Evolutionary conservation across 306 rosid genomes (phyloP), one percentile per base, ranked within the genome.

Genomic region (Trichosanthes cucumerina): DNA sequence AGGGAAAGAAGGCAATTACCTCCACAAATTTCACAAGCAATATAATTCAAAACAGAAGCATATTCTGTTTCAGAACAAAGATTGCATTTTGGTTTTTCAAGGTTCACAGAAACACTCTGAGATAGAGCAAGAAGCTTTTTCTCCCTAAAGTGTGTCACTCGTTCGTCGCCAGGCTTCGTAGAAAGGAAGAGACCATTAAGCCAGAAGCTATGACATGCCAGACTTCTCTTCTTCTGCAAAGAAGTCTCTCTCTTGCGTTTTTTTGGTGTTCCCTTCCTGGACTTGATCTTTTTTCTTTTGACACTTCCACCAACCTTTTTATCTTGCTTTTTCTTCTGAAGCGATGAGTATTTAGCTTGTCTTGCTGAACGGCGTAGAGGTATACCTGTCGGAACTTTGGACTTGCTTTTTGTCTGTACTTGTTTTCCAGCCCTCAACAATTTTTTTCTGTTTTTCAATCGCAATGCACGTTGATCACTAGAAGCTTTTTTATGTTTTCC

Each of bases 351-450:
- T 86, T 88, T 92, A 66, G 87, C 86, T 83, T 90, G 93, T 86
- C 97, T 88, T 62, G 96, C 80, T 71, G 99, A 95, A 76, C 99
- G 97, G 16, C 97, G 99, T 54, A 95, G 90, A 73, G 96, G 96
- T 63, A 91, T 70, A 83, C 64, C 84, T 41, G 91, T 43, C 66
- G 63, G 79, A 71, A 84, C 64, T 80, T 84, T 91, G 80, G 87
- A 87, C 70, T 80, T 86, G 72, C 69, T 86, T 80, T 69, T 87
- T 68, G 92, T 83, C 80, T 74, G 83, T 56, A 52, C 79, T 82
- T 81, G 84, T 31, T 53, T 85, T 79, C 87, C 89, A 86, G 86
- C 89, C 70, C 83, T 86, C 49, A 78, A 79, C 62, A 83, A 57
- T 73, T 83, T 92, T 78, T 87, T 92, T 7, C 80, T 82, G 80